phyloP scores from a whole-genome alignment of 73 alveolate genomes.

The Stentor coeruleus region DNA sequence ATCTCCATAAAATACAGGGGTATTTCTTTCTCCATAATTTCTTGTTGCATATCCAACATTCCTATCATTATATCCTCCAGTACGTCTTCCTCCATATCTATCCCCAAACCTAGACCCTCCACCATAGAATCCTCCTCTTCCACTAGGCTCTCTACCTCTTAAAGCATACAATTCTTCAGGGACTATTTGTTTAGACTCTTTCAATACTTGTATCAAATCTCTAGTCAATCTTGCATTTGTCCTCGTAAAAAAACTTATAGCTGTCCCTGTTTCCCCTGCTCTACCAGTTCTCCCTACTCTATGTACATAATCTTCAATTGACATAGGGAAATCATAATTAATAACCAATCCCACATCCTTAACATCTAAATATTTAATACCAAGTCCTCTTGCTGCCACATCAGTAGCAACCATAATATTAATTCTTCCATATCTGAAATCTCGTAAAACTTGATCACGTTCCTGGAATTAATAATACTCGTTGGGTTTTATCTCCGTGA shows the following conservation, averaged over 20 bases:
- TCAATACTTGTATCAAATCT: constrained; percentile 36
- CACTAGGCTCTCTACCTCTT: too few relatives aligned
- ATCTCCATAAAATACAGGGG: too few relatives aligned
- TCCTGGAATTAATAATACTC: constrained; percentile 33
- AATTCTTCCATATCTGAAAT: constrained; percentile 54
- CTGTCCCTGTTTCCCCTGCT: constrained; percentile 79
- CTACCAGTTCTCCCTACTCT: constrained; percentile 95
- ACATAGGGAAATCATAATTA: constrained; percentile 88
- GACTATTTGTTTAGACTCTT: constrained; percentile 31
- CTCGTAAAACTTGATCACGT: constrained; percentile 60
- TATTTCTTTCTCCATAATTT: too few relatives aligned
- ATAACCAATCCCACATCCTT: constrained; percentile 75
- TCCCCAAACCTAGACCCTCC: too few relatives aligned
- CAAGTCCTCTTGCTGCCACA: constrained; percentile 87
- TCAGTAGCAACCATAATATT: constrained; percentile 88
- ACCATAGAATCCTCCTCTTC: too few relatives aligned
- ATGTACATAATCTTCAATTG: constrained; percentile 88
- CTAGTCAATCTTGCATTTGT: constrained; percentile 64
- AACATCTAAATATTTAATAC: constrained; percentile 55
- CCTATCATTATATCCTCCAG: too few relatives aligned
- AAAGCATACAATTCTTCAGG: constrained; percentile 26
- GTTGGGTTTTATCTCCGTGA: constrained; percentile 88
- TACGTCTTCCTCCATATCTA: too few relatives aligned
- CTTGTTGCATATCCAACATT: background rate
- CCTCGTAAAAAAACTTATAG: constrained; percentile 68